Base-by-base conservation (phyloP, 2,329 filamentous ascomycete genomes). In the Fusarium palustre region DNA sequence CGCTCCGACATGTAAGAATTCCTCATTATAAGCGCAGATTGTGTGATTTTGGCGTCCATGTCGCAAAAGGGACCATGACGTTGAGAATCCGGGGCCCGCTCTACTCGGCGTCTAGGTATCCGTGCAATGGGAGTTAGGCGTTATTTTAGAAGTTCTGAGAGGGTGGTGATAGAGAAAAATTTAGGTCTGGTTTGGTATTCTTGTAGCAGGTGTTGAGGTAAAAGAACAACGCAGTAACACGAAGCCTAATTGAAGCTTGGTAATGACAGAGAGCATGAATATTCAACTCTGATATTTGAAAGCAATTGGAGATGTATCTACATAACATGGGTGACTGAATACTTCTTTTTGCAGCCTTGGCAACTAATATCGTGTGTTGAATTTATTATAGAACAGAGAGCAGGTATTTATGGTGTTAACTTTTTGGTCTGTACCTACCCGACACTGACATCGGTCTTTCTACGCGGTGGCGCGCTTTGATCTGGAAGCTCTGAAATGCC, bases 1-100 rank as follows among this genome's bases (percentile, higher is more conserved):
- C 34, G 24, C 31, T 52, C 10, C 28, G 28, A 16, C 55, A 41
- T 42, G 46, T 45, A 61, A 52, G 55, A 38, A 48, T 43, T 47
- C 48, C 41, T 48, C 59, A 46, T 46, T 42, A 45, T 48, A 57
- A 52, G 50, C 36, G 28, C 24, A 49, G 45, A 73, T 74, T 74
- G 72, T 74, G 72, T 73, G 68, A 74, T 74, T 74, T 74, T 74
- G 69, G 72, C 62, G 66, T 64, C 55, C 43, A 73, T 74, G 72
- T 74, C 62, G 72, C 49, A 36, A 39, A 58, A 28, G 28, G 22
- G 30, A n/a, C 45, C 55, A 70, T 74, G 72, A 74, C 66, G 70
- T 66, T 53, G 24, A 49, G 22, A 70, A 54, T 66, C 65, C 48
- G 55, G 72, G 70, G 53, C 43, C 67, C 55, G 55, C 57, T 63